Percentiles rank a stretch among this genome's conserved stretches.
Evolutionary conservation across 495 filamentous ascomycete genomes (phyloP).

Genomic region (Neurospora tetraspora): DNA sequence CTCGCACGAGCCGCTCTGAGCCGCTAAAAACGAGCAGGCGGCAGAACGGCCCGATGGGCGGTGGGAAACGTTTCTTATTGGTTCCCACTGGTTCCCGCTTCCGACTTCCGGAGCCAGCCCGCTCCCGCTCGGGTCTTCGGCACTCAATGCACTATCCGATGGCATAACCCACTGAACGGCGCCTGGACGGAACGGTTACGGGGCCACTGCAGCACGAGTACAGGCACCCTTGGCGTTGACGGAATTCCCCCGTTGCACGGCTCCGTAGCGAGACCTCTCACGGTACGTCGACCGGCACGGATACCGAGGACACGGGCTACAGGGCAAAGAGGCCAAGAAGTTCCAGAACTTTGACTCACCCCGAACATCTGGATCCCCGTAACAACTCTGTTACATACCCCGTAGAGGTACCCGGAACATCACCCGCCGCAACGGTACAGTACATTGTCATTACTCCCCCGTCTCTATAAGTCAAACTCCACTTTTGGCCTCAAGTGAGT

Average conservation of each 20-base stretch:
- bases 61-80: background rate
- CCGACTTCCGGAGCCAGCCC: background rate
- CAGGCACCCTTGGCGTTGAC: background rate
- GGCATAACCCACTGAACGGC: background rate
- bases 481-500: constrained; percentile 1
- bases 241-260: background rate
- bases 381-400: too few relatives aligned
- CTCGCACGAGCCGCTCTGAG: background rate
- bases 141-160: background rate
- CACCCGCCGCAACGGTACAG: background rate
- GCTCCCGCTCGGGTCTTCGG: background rate
- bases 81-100: background rate
- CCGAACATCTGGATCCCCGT: background rate
- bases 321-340: background rate
- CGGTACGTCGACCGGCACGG: background rate
- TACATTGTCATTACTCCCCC: background rate
- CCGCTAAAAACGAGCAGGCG: background rate
- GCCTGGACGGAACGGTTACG: background rate
- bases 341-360: background rate
- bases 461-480: background rate
- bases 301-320: background rate
- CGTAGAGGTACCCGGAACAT: too few relatives aligned
- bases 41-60: background rate
- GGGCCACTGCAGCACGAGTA: background rate
- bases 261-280: background rate